Base-by-base conservation (phyloP, 2,329 filamentous ascomycete genomes). In the Aureobasidium uvarum region DNA sequence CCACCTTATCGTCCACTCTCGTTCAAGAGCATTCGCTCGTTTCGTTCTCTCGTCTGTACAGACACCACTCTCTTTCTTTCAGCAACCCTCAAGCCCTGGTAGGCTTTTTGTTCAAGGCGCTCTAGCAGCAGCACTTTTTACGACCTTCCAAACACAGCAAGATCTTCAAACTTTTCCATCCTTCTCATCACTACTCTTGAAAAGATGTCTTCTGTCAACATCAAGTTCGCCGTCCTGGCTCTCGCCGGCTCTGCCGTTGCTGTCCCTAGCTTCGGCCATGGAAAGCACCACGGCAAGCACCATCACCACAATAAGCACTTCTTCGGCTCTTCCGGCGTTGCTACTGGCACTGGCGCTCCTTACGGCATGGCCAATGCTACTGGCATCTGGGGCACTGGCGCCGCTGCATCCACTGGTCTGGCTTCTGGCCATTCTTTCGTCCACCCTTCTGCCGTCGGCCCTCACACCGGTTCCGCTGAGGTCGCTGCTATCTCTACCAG, bases 141-240 rank as follows among this genome's bases (percentile, higher is more conserved):
- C 41, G 16, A 43, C 5, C 25, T 48, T 25, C n/a, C 28, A 48
- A 46, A 48, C 41, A 64, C 31, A 62, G 46, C 62, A 51, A 66
- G 54, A 64, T 55, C 51, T 62, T 66, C 66, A 64, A 66, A 62
- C 66, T 69, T 54, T 64, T 59, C 64, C 67, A 71, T 64, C 67
- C 60, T 59, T 62, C 56, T 66, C 46, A 51, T 50, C 50, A 62
- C 54, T 48, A 66, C 66, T n/a, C 52, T 48, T 52, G 51, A 50
- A 41, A 71, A 66, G 68, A 77, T 77, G 75, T 73, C 72, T 67
- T 71, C 72, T 31, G 67, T 72, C 73, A 71, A 71, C 66, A 74
- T 74, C 68, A 74, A 77, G 69, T 70, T 81, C 69, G 75, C 74
- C 68, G 72, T 81, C 67, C 71, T 81, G 76, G 77, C 78, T 59